Conservation (phyloP, 2,329 filamentous ascomycete species). For the Nemania sp. region DNA sequence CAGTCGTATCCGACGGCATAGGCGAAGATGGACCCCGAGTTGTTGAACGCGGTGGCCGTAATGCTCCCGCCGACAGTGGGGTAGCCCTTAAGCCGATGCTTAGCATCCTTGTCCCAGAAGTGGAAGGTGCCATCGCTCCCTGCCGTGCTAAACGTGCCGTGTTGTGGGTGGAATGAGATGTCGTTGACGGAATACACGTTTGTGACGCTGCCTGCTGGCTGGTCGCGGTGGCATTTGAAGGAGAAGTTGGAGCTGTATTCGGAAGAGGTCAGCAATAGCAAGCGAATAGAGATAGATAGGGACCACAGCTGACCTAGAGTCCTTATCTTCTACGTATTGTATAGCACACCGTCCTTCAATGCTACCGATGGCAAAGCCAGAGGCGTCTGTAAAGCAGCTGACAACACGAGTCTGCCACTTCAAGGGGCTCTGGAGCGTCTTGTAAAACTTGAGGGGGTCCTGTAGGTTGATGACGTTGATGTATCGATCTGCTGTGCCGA, state of each 20-base stretch:
- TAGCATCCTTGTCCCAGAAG: conserved; percentile 93
- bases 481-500: conserved; percentile 92
- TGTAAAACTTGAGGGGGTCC: conserved; percentile 89
- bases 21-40: conserved; percentile 80
- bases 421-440: conserved; percentile 91
- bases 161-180: conserved; percentile 94
- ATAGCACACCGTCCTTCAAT: conserved; percentile 98
- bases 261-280: conserved; percentile 9
- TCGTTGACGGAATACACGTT: conserved; percentile 96
- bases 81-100: conserved; percentile 88
- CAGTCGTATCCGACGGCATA: conserved; percentile 96
- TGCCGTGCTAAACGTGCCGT: conserved; percentile 98
- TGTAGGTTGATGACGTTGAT: conserved; percentile 94
- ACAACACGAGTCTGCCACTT: conserved; percentile 98
- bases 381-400: conserved; percentile 90
- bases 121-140: conserved; percentile 96
- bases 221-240: conserved; percentile 97
- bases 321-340: conserved; percentile 97
- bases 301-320: conserved; percentile 62
- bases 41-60: conserved; percentile 88
- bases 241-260: conserved; percentile 81
- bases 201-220: conserved; percentile 72
- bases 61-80: conserved; percentile 85
- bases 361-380: conserved; percentile 91
- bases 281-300: not conserved